These are phyloP conservation scores for Candida sp. DNA, from an alignment of 1,139 yeast species.

Conservation along the genomic window DNA sequence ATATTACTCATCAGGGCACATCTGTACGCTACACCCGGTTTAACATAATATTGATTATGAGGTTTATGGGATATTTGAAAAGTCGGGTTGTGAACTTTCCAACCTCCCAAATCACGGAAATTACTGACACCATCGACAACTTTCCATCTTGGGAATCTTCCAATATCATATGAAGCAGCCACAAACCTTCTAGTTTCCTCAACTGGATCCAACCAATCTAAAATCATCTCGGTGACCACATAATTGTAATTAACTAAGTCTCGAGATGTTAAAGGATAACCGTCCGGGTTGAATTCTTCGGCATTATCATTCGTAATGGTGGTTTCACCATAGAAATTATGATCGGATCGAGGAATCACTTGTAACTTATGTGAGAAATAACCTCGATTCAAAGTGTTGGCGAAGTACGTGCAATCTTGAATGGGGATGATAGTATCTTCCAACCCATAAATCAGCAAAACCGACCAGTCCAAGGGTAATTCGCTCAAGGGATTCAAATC, in stretches of 20 bases:
- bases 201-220: conserved; percentile 49
- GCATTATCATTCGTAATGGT: conserved; percentile 25
- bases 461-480: conserved; percentile 47
- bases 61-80: conserved; percentile 11
- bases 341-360: conserved; percentile 70
- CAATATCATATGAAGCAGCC: conserved; percentile 30
- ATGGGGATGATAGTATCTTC: conserved; percentile 64
- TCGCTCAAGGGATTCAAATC: conserved; percentile 41
- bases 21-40: conserved; percentile 56
- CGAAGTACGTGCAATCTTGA: conserved; percentile 56
- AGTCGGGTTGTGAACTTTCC: conserved; percentile 40
- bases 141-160: conserved; percentile 53
- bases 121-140: conserved; percentile 65
- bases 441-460: conserved; percentile 70
- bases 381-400: conserved; percentile 52
- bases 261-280: conserved; percentile 40
- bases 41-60: conserved; percentile 36
- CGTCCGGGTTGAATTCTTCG: conserved; percentile 32
- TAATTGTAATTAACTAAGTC: conserved; percentile 56
- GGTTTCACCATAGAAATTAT: conserved; percentile 63
- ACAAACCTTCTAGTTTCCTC: conserved; percentile 53
- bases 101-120: conserved; percentile 83
- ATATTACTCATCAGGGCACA: conserved; percentile 58
- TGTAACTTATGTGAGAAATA: conserved; percentile 52
- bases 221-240: conserved; percentile 49